These are phyloP conservation scores for Clausena lansium DNA, from an alignment of 345 rosid genomes.

Conservation along the genomic window DNA sequence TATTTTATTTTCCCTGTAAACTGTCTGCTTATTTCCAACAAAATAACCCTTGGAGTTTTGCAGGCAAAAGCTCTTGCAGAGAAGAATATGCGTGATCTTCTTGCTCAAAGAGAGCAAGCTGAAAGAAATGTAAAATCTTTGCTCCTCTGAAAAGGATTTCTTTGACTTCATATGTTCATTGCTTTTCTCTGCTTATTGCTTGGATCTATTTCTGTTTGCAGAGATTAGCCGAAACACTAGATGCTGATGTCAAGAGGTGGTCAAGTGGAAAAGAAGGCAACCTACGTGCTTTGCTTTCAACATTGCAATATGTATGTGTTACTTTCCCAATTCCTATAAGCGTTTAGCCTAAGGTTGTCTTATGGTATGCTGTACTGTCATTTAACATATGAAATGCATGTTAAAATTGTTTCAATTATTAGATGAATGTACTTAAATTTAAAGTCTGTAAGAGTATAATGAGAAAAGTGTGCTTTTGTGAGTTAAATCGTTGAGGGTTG, in stretches of 20 bases:
- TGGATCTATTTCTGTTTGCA: slow-evolving; percentile 35
- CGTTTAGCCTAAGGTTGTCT: neutral
- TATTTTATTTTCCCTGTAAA: neutral
- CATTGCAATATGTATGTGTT: slow-evolving; percentile 88
- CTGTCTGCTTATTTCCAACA: neutral
- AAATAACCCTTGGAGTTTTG: slow-evolving; percentile 11
- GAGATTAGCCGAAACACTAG: slow-evolving; percentile 87
- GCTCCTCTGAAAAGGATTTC: neutral
- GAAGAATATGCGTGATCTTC: slow-evolving; percentile 89
- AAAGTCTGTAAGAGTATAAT: neutral
- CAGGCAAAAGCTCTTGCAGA: slow-evolving; percentile 97
- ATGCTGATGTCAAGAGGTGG: slow-evolving; percentile 96
- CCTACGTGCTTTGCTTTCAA: slow-evolving; percentile 90
- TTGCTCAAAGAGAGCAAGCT: slow-evolving; percentile 85
- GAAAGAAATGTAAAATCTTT: slow-evolving; percentile 67
- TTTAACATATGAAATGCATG: neutral
- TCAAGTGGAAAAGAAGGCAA: slow-evolving; percentile 92
- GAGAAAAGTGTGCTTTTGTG: neutral
- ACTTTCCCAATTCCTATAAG: neutral
- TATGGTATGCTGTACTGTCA: slow-evolving; percentile 6
- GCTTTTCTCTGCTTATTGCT: slow-evolving; percentile 10
- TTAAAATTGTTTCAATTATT: neutral
- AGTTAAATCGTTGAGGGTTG: neutral
- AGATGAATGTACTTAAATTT: neutral
- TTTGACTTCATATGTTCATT: slow-evolving; percentile 8